Conservation (phyloP, 2,329 filamentous ascomycete species). For the Colletotrichum cuscutae region DNA sequence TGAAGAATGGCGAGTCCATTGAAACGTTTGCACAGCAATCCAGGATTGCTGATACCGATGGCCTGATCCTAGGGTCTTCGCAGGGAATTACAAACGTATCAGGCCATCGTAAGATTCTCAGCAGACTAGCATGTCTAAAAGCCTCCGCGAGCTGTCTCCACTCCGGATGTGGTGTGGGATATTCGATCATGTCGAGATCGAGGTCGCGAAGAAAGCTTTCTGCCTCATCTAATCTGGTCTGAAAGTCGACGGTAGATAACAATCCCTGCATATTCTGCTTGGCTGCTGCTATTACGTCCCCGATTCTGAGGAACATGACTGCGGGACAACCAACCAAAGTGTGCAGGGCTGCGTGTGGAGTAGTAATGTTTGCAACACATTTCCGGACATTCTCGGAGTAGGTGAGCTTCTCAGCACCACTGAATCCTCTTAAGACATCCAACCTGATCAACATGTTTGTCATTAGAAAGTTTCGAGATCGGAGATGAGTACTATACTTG, state of each 20-base stretch:
- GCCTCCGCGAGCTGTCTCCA: constrained; percentile 43
- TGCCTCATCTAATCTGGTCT: constrained; percentile 32
- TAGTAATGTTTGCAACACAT: constrained; percentile 39
- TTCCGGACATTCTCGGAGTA: constrained; percentile 39
- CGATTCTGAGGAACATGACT: constrained; percentile 39
- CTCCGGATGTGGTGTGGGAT: constrained; percentile 41
- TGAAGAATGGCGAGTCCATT: constrained; percentile 39
- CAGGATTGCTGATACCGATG: constrained; percentile 38
- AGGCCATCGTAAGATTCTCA: constrained; percentile 41
- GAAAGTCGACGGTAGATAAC: constrained; percentile 24
- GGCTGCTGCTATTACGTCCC: constrained; percentile 38
- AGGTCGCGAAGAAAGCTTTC: constrained; percentile 41
- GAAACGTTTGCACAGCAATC: constrained; percentile 40
- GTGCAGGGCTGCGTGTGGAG: constrained; percentile 37
- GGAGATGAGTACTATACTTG: constrained; percentile 5
- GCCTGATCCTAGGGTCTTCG: constrained; percentile 36
- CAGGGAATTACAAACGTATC: constrained; percentile 40
- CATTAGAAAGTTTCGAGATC: too few relatives aligned
- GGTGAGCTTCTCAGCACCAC: constrained; percentile 43
- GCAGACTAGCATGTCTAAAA: constrained; percentile 42
- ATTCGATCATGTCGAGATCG: constrained; percentile 38
- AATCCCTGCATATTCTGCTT: constrained; percentile 34
- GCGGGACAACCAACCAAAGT: constrained; percentile 42
- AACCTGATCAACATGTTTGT: constrained; percentile 35
- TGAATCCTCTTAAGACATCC: constrained; percentile 43